Conservation (phyloP, 2,329 filamentous ascomycete genomes). For the Beauveria sp. region DNA sequence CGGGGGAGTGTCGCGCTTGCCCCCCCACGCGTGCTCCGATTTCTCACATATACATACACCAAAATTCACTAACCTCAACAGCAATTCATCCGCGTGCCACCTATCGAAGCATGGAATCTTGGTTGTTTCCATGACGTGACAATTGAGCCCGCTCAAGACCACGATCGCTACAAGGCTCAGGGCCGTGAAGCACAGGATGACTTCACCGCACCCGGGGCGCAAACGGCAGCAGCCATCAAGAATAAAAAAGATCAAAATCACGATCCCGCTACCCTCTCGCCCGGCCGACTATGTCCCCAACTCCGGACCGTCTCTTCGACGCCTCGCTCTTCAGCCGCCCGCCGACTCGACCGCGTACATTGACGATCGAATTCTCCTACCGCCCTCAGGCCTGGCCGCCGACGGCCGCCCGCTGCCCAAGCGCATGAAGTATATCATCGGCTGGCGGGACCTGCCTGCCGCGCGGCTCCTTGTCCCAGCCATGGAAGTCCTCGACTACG, state of each 20-base stretch:
- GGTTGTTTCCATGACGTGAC: background rate
- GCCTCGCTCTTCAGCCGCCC: constrained; percentile 38
- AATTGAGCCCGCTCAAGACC: background rate
- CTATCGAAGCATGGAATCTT: background rate
- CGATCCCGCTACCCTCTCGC: background rate
- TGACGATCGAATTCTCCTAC: constrained; percentile 42
- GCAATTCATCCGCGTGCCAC: background rate
- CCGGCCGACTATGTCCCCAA: constrained; percentile 34
- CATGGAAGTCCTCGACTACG: constrained; percentile 46
- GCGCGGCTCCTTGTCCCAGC: constrained; percentile 39
- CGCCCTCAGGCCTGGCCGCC: constrained; percentile 23
- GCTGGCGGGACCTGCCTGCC: constrained; percentile 44
- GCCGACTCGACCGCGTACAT: constrained; percentile 51
- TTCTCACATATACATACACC: too few relatives aligned
- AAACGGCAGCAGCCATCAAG: background rate
- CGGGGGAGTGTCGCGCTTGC: background rate
- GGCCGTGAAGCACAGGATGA: background rate
- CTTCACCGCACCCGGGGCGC: background rate
- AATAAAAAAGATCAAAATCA: background rate
- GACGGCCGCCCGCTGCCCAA: constrained; percentile 31
- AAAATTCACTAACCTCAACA: background rate
- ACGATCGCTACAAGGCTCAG: background rate
- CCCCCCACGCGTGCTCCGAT: background rate
- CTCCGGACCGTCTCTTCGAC: constrained; percentile 39
- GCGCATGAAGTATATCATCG: constrained; percentile 46